These are phyloP conservation scores for Nannochloris sp. DNA, from an alignment of 139 green algal genomes.

Conservation along the genomic window DNA sequence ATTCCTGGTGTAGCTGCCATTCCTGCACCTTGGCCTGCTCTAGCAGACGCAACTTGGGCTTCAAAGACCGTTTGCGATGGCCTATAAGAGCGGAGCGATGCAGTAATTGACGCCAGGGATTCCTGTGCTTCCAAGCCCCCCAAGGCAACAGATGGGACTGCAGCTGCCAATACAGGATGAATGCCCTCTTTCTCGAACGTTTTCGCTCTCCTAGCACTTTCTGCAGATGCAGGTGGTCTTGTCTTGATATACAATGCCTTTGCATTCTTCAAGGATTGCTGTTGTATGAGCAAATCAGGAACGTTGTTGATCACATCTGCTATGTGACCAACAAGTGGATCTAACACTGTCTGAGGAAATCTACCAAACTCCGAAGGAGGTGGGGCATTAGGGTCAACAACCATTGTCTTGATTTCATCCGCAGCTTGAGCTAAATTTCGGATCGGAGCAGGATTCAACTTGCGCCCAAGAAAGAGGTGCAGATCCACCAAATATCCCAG, in stretches of 20 bases:
- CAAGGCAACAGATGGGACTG: constrained; percentile 32
- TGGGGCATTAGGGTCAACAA: background rate
- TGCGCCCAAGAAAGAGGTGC: constrained; percentile 85
- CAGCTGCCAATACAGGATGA: constrained; percentile 67
- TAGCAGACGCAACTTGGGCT: constrained; percentile 46
- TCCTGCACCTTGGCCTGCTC: constrained; percentile 23
- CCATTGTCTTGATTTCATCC: constrained; percentile 4
- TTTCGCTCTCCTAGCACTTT: constrained; percentile 60
- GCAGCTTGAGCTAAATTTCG: constrained; percentile 26
- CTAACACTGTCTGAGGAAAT: constrained; percentile 61
- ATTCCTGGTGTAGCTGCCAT: constrained; percentile 28
- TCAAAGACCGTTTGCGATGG: constrained; percentile 83
- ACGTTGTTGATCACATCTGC: constrained; percentile 27
- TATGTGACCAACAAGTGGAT: constrained; percentile 52
- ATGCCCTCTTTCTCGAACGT: constrained; percentile 47
- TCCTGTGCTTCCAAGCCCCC: constrained; percentile 44
- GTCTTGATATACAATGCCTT: constrained; percentile 85
- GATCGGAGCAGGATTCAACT: constrained; percentile 36
- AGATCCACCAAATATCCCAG: constrained; percentile 90
- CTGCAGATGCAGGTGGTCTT: constrained; percentile 54
- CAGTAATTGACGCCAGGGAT: constrained; percentile 54
- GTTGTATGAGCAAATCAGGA: constrained; percentile 39
- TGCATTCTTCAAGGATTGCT: constrained; percentile 55
- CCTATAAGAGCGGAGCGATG: constrained; percentile 59
- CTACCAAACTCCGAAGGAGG: constrained; percentile 43